A percentile compares a stretch with the other conserved stretches of the same genome.
Conservation (phyloP, 495 filamentous ascomycete genomes). For the Chaetomidium leptoderma region DNA sequence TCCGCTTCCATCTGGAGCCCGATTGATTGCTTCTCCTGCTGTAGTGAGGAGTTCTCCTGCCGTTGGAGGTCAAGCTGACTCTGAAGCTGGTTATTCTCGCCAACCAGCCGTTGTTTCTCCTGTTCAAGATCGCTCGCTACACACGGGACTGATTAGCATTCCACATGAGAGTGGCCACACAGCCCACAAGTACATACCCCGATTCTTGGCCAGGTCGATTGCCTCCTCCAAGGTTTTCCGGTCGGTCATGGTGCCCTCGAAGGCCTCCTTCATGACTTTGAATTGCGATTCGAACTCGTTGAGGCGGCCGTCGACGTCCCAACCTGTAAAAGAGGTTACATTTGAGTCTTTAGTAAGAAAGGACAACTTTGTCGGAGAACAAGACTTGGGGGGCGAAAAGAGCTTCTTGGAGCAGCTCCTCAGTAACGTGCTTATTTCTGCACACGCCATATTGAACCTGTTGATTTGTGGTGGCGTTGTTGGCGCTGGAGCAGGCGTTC, state of each 20-base stretch:
- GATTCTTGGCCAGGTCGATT: constrained; percentile 63
- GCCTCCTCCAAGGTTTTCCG: constrained; percentile 63
- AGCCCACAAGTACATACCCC: constrained; percentile 52
- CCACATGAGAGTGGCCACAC: background rate
- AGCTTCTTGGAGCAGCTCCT: constrained; percentile 18
- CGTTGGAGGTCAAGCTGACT: constrained; percentile 57
- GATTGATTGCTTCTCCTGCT: constrained; percentile 35
- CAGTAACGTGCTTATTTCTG: constrained; percentile 21
- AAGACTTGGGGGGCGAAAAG: constrained; percentile 25
- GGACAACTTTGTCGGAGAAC: constrained; percentile 39
- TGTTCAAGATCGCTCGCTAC: constrained; percentile 65
- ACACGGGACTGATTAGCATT: constrained; percentile 6
- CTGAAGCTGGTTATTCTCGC: constrained; percentile 53
- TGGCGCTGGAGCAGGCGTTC: constrained; percentile 10
- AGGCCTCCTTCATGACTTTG: constrained; percentile 53
- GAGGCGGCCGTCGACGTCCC: constrained; percentile 65
- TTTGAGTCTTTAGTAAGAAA: constrained; percentile 74
- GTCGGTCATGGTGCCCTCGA: constrained; percentile 58
- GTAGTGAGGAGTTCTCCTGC: constrained; percentile 52
- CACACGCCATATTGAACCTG: constrained; percentile 10
- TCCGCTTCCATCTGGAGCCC: constrained; percentile 29
- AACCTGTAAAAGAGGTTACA: constrained; percentile 55
- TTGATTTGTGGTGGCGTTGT: constrained; percentile 17
- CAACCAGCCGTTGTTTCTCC: constrained; percentile 52
- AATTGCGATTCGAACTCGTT: constrained; percentile 62